phyloP scores from a whole-genome alignment of 192 early-diverging fungal species.

The Oehlia diaphana region DNA sequence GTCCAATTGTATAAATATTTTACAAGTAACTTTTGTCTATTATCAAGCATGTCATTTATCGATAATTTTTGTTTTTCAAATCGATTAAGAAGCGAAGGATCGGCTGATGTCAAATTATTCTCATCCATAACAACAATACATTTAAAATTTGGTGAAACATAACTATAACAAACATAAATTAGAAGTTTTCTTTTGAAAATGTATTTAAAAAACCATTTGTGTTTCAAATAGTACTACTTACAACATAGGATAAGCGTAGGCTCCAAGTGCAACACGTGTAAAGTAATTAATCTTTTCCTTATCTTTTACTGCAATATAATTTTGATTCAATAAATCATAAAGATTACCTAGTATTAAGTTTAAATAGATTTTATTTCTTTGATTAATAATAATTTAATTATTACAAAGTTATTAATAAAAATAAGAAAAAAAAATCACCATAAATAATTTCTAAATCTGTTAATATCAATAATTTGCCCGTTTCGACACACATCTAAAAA shows the following conservation, averaged over 20 bases:
- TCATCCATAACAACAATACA: slow-evolving; percentile 28
- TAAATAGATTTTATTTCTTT: too few relatives aligned
- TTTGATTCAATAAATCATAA: slow-evolving; percentile 31
- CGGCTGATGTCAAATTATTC: background rate
- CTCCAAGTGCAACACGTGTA: slow-evolving; percentile 11
- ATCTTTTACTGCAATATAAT: slow-evolving; percentile 7
- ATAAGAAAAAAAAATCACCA: too few relatives aligned
- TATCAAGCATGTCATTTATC: background rate
- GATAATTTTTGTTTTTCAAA: slow-evolving; percentile 27
- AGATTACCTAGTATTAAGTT: slow-evolving; percentile 16
- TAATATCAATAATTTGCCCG: too few relatives aligned
- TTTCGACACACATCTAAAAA: too few relatives aligned
- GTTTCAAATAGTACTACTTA: background rate
- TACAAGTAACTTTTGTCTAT: background rate
- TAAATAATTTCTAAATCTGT: too few relatives aligned
- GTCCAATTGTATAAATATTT: background rate
- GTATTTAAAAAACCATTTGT: too few relatives aligned
- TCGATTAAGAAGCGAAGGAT: slow-evolving; percentile 12
- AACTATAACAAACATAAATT: background rate
- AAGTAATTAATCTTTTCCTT: background rate
- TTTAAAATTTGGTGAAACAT: slow-evolving; percentile 14
- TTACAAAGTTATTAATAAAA: too few relatives aligned
- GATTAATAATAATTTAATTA: too few relatives aligned
- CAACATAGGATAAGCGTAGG: slow-evolving; percentile 25
- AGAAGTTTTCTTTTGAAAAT: too few relatives aligned